A percentile compares a stretch with the other conserved stretches of the same genome.
These are phyloP conservation scores for Orbilia oligospora DNA, from an alignment of 2,329 filamentous ascomycete species.

Conservation along the genomic window DNA sequence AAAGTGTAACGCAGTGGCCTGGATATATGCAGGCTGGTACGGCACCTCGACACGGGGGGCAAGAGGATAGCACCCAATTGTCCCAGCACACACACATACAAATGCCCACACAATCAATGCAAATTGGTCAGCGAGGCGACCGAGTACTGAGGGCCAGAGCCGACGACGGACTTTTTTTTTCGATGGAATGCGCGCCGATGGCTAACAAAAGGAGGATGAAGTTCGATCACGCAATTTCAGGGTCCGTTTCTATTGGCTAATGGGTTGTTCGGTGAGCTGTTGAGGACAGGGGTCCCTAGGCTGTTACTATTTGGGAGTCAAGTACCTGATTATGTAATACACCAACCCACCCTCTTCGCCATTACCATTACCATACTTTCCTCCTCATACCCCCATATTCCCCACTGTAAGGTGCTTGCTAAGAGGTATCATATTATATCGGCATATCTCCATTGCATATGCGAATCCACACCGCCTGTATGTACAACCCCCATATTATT, in stretches of 20 bases:
- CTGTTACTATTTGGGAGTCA: slow-evolving; percentile 25
- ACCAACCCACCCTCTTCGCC: background rate
- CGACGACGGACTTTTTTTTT: slow-evolving; percentile 41
- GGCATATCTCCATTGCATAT: background rate
- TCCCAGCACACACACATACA: background rate
- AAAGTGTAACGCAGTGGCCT: background rate
- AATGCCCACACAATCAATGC: slow-evolving; percentile 6
- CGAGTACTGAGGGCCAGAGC: slow-evolving; percentile 13
- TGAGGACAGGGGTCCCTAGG: slow-evolving; percentile 16
- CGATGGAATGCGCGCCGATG: slow-evolving; percentile 31
- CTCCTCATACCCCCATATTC: background rate
- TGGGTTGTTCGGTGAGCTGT: slow-evolving; percentile 17
- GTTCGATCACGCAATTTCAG: slow-evolving; percentile 56
- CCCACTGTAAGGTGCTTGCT: background rate
- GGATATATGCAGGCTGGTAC: background rate
- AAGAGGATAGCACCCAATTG: slow-evolving; percentile 8
- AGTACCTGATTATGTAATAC: slow-evolving; percentile 31
- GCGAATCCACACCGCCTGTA: too few species aligned
- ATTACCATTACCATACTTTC: background rate
- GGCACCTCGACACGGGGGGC: slow-evolving; percentile 22
- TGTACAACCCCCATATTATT: slow-evolving; percentile 7
- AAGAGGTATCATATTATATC: background rate
- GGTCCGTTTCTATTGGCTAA: slow-evolving; percentile 29
- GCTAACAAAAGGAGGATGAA: slow-evolving; percentile 42
- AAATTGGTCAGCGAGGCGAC: slow-evolving; percentile 21